phyloP scores from a whole-genome alignment of 1,284 basidiomycete species.

The Anthracocystis panici-leucophaei region DNA sequence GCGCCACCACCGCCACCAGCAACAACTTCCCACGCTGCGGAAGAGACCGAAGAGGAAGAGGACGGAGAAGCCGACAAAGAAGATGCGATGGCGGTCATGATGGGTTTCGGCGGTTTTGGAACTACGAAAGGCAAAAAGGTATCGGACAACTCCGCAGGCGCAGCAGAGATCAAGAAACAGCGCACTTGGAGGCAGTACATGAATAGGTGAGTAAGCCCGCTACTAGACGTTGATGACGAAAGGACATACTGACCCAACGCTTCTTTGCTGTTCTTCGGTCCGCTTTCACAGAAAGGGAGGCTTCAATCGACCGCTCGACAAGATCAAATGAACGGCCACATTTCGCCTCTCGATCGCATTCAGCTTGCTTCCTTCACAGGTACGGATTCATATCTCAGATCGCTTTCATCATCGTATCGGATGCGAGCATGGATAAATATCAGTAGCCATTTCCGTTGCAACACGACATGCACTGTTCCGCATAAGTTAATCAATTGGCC shows the following conservation, averaged over 20 bases:
- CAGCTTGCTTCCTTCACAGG: not conserved
- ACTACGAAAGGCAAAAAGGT: slow-evolving; percentile 87
- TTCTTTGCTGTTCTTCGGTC: not conserved
- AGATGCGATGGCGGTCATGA: slow-evolving; percentile 82
- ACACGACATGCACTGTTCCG: not conserved
- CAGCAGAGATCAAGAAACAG: slow-evolving; percentile 82
- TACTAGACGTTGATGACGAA: not conserved
- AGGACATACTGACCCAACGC: not conserved
- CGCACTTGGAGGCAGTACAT: slow-evolving; percentile 97
- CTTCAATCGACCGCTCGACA: slow-evolving; percentile 57
- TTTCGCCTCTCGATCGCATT: not conserved
- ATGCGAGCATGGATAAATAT: not conserved
- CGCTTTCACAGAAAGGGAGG: slow-evolving; percentile 44
- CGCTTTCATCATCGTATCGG: not conserved
- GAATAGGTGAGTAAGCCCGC: slow-evolving; percentile 77
- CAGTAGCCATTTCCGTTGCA: slow-evolving; percentile 6
- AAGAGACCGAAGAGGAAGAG: slow-evolving; percentile 7
- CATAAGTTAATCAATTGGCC: slow-evolving; percentile 7
- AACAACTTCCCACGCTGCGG: not conserved
- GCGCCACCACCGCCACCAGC: slow-evolving; percentile 1
- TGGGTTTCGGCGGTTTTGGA: slow-evolving; percentile 90
- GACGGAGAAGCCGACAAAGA: slow-evolving; percentile 46
- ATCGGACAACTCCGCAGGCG: slow-evolving; percentile 73
- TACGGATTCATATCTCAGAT: slow-evolving; percentile 3
- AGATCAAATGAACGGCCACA: slow-evolving; percentile 39